phyloP scores from a whole-genome alignment of 2,329 filamentous ascomycete genomes.

The Cercospora nicotianae region DNA sequence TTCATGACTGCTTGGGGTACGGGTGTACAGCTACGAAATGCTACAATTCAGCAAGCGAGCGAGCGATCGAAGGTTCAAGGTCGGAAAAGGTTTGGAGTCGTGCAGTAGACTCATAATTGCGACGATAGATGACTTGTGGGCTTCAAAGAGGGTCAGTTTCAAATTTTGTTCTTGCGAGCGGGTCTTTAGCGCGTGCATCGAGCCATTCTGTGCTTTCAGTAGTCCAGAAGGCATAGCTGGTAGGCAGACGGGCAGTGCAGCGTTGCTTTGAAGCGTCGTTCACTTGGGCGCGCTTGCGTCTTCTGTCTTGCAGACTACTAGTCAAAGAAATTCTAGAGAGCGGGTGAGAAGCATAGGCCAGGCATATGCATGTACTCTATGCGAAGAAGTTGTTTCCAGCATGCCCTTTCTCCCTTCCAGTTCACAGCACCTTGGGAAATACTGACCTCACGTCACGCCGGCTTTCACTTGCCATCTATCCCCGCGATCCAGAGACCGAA shows the following conservation, averaged over 20 bases:
- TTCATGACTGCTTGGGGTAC: neutral
- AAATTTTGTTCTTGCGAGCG: constrained; percentile 3
- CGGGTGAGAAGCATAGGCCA: neutral
- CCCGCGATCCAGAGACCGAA: neutral
- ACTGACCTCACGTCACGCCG: neutral
- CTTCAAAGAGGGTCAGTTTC: neutral
- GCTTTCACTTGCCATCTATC: neutral
- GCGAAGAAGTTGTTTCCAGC: neutral
- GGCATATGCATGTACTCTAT: neutral
- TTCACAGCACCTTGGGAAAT: no score
- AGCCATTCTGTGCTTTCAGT: neutral
- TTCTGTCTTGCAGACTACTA: neutral
- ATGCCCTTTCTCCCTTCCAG: neutral
- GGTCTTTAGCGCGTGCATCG: neutral
- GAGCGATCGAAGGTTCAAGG: neutral
- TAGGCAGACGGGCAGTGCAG: neutral
- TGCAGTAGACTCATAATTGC: neutral
- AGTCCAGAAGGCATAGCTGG: neutral
- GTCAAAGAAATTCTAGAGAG: neutral
- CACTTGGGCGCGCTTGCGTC: neutral
- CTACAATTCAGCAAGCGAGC: neutral
- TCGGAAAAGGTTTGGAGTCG: neutral
- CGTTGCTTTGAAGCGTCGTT: neutral
- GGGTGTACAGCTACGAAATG: constrained; percentile 12
- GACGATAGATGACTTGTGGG: constrained; percentile 5